Evolutionary conservation across 2,329 filamentous ascomycete species (phyloP).

Genomic region (Akanthomyces uredinophilus): DNA sequence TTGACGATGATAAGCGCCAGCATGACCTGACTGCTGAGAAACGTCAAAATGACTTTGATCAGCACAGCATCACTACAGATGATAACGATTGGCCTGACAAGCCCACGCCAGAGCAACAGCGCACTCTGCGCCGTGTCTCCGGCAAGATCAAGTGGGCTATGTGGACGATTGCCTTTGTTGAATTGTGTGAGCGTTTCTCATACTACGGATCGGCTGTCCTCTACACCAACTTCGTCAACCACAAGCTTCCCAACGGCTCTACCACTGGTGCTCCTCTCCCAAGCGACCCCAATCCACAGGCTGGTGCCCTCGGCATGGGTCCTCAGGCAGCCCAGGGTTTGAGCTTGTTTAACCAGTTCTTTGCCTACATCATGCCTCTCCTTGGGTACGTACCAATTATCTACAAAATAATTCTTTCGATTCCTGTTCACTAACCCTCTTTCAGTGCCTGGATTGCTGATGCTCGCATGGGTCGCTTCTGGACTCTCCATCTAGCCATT

Average conservation of each 20-base stretch:
- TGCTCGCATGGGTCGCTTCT: conserved; percentile 67
- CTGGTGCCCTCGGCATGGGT: conserved; percentile 54
- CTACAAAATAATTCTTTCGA: conserved; percentile 21
- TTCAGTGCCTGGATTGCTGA: conserved; percentile 55
- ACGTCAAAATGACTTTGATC: conserved; percentile 16
- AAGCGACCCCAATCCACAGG: conserved; percentile 22
- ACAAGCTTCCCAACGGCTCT: conserved; percentile 48
- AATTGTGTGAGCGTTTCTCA: conserved; percentile 71
- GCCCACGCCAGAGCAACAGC: conserved; percentile 58
- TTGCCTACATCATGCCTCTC: conserved; percentile 56
- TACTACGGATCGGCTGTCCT: conserved; percentile 69
- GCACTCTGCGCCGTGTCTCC: conserved; percentile 57
- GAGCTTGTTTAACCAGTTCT: conserved; percentile 54
- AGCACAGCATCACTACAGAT: conserved; percentile 24
- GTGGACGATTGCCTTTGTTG: conserved; percentile 67
- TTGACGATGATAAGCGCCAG: conserved; percentile 19
- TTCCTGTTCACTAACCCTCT: too few species aligned
- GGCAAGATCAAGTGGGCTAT: conserved; percentile 60
- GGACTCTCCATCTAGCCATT: conserved; percentile 66
- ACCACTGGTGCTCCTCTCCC: conserved; percentile 44
- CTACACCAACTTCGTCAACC: conserved; percentile 63
- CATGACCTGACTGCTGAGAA: conserved; percentile 26
- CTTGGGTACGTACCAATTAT: conserved; percentile 37
- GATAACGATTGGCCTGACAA: conserved; percentile 31
- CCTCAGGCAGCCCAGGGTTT: conserved; percentile 48